Percentiles rank a stretch among this genome's conserved stretches.
These are phyloP conservation scores for Amanita muscaria DNA, from an alignment of 768 basidiomycete genomes.

Conservation along the genomic window DNA sequence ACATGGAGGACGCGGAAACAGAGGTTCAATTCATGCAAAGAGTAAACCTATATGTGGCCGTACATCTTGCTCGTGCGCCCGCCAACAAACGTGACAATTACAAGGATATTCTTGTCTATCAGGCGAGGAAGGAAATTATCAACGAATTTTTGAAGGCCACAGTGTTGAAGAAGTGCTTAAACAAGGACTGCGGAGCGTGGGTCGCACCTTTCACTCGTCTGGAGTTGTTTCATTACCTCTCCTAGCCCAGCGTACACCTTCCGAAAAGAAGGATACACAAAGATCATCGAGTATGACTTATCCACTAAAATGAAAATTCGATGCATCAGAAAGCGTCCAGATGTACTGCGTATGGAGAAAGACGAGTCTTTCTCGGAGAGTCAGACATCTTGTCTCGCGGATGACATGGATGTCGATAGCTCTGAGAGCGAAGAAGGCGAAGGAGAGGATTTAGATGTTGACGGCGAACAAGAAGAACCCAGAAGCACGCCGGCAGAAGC, in stretches of 20 bases:
- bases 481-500: slow-evolving; percentile 13
- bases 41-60: slow-evolving; percentile 56
- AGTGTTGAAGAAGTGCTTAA: slow-evolving; percentile 67
- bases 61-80: slow-evolving; percentile 40
- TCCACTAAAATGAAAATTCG: slow-evolving; percentile 67
- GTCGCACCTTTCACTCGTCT: slow-evolving; percentile 21
- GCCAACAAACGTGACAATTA: slow-evolving; percentile 70
- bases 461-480: slow-evolving; percentile 42
- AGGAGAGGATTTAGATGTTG: slow-evolving; percentile 29
- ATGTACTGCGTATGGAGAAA: slow-evolving; percentile 60
- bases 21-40: slow-evolving; percentile 52
- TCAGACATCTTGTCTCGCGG: slow-evolving; percentile 17
- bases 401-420: slow-evolving; percentile 42
- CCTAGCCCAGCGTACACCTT: slow-evolving; percentile 72
- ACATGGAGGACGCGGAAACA: slow-evolving; percentile 36
- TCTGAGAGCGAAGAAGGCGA: slow-evolving; percentile 39
- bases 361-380: slow-evolving; percentile 16
- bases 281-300: slow-evolving; percentile 91
- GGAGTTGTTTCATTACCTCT: slow-evolving; percentile 8
- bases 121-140: slow-evolving; percentile 77
- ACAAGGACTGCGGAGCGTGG: slow-evolving; percentile 71
- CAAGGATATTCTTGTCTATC: slow-evolving; percentile 84
- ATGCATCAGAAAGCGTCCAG: slow-evolving; percentile 53
- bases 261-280: slow-evolving; percentile 89
- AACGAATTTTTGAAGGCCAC: slow-evolving; percentile 68